phyloP scores from a whole-genome alignment of 2,329 filamentous ascomycete species.

The Verticillium nubilum region DNA sequence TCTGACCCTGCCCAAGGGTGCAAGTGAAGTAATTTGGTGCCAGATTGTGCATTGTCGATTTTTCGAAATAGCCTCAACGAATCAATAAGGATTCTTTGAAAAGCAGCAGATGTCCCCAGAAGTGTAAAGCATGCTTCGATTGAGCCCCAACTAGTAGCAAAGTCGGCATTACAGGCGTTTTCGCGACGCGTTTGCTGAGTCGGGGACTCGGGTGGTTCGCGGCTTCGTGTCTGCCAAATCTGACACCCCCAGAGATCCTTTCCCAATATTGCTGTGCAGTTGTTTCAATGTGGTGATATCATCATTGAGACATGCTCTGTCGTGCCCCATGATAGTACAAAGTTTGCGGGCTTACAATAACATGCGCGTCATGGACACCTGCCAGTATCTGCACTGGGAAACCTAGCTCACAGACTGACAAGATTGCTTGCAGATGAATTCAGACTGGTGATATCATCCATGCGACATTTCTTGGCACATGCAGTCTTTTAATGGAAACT shows the following conservation, averaged over 20 bases:
- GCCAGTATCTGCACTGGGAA: background rate
- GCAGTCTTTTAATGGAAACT: background rate
- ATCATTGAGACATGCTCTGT: no score
- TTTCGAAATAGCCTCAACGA: background rate
- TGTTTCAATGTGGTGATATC: no score
- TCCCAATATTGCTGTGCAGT: no score
- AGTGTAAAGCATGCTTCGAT: background rate
- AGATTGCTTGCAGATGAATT: background rate
- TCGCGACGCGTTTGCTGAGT: background rate
- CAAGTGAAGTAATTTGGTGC: conserved; percentile 52
- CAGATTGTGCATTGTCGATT: background rate
- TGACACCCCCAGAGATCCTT: no score
- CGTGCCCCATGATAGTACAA: no score
- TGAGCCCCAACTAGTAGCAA: background rate
- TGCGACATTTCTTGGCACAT: background rate
- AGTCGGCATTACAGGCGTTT: no score
- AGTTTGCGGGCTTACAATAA: no score
- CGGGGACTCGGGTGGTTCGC: background rate
- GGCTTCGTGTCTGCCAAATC: no score
- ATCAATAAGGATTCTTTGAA: background rate
- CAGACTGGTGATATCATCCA: background rate
- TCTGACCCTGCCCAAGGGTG: conserved; percentile 50
- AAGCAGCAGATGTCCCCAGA: background rate
- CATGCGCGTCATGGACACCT: no score
- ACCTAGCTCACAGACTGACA: background rate